These are phyloP conservation scores for Gelatoporia subvermispora DNA, from an alignment of 768 basidiomycete genomes.

Conservation along the genomic window DNA sequence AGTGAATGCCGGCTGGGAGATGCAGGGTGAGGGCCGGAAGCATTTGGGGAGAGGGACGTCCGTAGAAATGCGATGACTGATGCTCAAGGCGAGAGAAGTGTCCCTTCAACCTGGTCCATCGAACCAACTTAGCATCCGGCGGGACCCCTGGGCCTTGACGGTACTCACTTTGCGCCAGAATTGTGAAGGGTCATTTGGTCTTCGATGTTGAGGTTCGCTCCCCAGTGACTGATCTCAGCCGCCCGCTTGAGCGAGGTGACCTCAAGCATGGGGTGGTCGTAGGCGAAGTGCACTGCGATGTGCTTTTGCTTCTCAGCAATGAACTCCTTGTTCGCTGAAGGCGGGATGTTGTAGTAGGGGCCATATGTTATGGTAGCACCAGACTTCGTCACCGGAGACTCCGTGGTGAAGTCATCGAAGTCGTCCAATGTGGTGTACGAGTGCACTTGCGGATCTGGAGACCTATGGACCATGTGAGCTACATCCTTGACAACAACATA, in stretches of 20 bases:
- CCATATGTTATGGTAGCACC: conserved; percentile 85
- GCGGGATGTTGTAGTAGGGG: conserved; percentile 72
- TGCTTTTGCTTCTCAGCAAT: conserved; percentile 57
- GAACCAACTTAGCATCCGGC: neutral
- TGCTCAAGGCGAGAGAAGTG: conserved; percentile 91
- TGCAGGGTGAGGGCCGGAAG: conserved; percentile 70
- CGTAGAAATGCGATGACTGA: conserved; percentile 71
- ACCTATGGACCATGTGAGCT: conserved; percentile 34
- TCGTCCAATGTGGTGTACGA: conserved; percentile 67
- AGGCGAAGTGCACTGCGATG: conserved; percentile 73
- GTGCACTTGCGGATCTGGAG: conserved; percentile 65
- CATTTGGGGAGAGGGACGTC: conserved; percentile 61
- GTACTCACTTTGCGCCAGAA: conserved; percentile 79
- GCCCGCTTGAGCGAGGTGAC: conserved; percentile 65
- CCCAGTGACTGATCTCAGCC: conserved; percentile 97
- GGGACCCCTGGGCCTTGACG: neutral
- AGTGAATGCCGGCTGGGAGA: conserved; percentile 77
- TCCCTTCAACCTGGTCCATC: conserved; percentile 73
- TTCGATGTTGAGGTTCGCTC: conserved; percentile 88
- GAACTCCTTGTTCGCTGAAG: conserved; percentile 55
- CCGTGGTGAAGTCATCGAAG: conserved; percentile 53
- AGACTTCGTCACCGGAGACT: conserved; percentile 62
- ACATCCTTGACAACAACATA: neutral
- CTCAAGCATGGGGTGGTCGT: conserved; percentile 78
- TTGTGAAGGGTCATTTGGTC: conserved; percentile 86